Evolutionary conservation across 176 grass and related monocot species (phyloP), one percentile per base, ranked within the genome.

Genomic region (Saccharum spontaneum): DNA sequence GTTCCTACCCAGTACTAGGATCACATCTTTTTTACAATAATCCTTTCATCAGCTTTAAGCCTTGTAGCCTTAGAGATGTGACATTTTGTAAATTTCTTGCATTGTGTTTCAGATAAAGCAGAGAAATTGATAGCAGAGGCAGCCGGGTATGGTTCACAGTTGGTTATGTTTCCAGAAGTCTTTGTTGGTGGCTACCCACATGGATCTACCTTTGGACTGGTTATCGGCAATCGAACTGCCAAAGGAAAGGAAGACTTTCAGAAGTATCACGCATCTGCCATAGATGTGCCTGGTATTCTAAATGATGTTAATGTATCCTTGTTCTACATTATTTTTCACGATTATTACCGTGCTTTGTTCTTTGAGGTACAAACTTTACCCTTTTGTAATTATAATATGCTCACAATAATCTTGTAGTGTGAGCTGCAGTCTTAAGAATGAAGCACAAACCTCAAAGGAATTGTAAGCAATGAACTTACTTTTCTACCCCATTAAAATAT

Each of bases 151-250:
- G 93, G 97, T 76, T 92, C 97, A 34, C 97, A 96, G 81, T 62
- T 99, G 61, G 84, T 99, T 60, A 72, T 99, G 41, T 99, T 99
- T 83, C 97, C 97, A 2, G 97, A 99, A 92, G 91, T 84, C 17
- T 99, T 99, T 70, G 79, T 99, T 49, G 97, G 97, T 30, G 97
- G 97, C 15, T 96, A 99, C 77, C 97, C 97, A 76, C 90, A 72
- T 72, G 97, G 93, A 33, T 94, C 88, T 82, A 94, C 91, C 38
- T 99, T 94, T 76, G 97, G 97, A 66, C 73, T 99, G 78, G 68
- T 85, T 45, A 78, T 98, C 38, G 96, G 96, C 54, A 92, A 82
- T 85, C 91, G 93, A 61, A 87, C 89, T 11, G 85, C 85, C 7
- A 92, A 94, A 60, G 96, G 96, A 67, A 94, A 86, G 81, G 93